Evolutionary conservation across 192 early-diverging fungal species (phyloP).

Genomic region (Pilobolus umbonatus): DNA sequence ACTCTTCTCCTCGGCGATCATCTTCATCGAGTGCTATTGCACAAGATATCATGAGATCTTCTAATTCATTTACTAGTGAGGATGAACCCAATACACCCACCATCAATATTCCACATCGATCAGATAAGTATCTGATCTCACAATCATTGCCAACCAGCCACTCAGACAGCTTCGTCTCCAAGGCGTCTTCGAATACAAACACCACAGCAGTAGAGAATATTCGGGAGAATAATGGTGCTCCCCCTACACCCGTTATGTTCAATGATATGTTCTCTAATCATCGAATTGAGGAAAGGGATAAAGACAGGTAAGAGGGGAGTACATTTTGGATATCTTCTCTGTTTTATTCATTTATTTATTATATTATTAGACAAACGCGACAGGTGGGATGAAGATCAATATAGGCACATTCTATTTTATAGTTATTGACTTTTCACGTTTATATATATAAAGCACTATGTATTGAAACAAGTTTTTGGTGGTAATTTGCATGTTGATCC

Average conservation of each 20-base stretch:
- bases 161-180: too few species aligned
- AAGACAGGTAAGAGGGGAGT: slow-evolving; percentile 3
- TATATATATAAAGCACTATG: slow-evolving; percentile 15
- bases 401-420: not conserved
- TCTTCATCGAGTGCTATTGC: not conserved
- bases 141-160: too few species aligned
- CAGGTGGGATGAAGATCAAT: slow-evolving; percentile 7
- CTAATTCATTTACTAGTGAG: slow-evolving; percentile 4
- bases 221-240: too few species aligned
- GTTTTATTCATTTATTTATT: not conserved
- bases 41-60: slow-evolving; percentile 1
- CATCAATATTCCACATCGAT: too few species aligned
- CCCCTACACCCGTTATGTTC: too few species aligned
- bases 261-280: too few species aligned
- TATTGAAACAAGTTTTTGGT: slow-evolving; percentile 24
- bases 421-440: not conserved
- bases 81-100: slow-evolving; percentile 10
- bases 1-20: not conserved
- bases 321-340: not conserved
- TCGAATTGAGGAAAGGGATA: too few species aligned
- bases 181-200: too few species aligned
- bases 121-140: too few species aligned
- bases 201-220: too few species aligned
- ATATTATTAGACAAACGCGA: slow-evolving; percentile 11
- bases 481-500: slow-evolving; percentile 16